Percentiles rank a stretch among this genome's conserved stretches.
Evolutionary conservation across 2,329 filamentous ascomycete genomes (phyloP).

Genomic region (Diplodia mutila): DNA sequence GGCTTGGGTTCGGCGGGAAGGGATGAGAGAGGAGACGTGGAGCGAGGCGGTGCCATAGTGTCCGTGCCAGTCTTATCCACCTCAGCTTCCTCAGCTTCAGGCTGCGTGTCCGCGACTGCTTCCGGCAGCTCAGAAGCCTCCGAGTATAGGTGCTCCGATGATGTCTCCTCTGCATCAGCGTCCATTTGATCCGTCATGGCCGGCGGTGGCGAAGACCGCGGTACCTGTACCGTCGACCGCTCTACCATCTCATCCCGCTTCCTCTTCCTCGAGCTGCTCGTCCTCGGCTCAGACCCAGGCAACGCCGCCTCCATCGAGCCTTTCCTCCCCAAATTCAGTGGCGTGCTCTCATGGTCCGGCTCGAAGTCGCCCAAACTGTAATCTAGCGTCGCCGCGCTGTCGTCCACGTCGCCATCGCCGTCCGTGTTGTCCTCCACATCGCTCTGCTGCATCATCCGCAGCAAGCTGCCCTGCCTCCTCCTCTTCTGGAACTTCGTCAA

Average conservation of each 20-base stretch:
- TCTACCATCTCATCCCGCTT: conserved; percentile 30
- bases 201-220: conserved; percentile 45
- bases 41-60: conserved; percentile 50
- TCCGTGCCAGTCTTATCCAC: conserved; percentile 28
- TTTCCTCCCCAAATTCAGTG: conserved; percentile 54
- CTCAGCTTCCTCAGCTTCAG: background rate
- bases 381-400: conserved; percentile 46
- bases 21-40: conserved; percentile 40
- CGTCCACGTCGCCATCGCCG: conserved; percentile 50
- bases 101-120: conserved; percentile 12
- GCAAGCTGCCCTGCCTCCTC: conserved; percentile 53
- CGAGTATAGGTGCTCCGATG: conserved; percentile 22
- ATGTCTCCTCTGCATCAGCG: background rate
- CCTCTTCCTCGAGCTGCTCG: conserved; percentile 44
- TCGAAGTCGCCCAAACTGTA: conserved; percentile 48
- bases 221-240: conserved; percentile 38
- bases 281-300: conserved; percentile 28
- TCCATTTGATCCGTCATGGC: conserved; percentile 25
- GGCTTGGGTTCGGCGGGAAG: conserved; percentile 24
- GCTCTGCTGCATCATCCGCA: conserved; percentile 52
- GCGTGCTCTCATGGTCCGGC: conserved; percentile 71
- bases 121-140: conserved; percentile 2
- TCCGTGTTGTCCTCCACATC: conserved; percentile 48
- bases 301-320: background rate
- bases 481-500: conserved; percentile 56